phyloP scores from a whole-genome alignment of 345 rosid species.

The Eucalyptus regnans region DNA sequence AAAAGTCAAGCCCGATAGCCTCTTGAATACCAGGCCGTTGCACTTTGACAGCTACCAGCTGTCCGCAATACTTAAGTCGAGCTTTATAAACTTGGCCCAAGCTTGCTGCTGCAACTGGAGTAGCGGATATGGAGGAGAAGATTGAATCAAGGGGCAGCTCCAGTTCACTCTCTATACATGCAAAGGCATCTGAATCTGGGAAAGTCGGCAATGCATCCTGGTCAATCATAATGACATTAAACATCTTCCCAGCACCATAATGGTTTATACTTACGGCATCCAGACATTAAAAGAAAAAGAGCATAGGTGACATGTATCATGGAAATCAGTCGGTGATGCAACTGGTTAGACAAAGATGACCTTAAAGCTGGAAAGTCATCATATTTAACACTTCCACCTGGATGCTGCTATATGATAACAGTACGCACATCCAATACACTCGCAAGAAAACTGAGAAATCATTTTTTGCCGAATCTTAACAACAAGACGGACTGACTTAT shows the following conservation, averaged over 20 bases:
- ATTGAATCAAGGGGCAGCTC: conserved; percentile 62
- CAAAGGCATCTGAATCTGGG: conserved; percentile 83
- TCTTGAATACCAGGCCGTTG: conserved; percentile 92
- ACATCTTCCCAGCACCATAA: neutral
- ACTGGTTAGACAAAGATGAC: neutral
- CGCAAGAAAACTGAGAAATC: neutral
- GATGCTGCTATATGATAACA: neutral
- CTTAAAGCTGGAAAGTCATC: neutral
- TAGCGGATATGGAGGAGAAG: conserved; percentile 56
- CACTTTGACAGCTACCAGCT: conserved; percentile 84
- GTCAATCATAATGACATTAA: neutral
- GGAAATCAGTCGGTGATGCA: neutral
- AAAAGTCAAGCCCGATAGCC: conserved; percentile 83
- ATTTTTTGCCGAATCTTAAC: neutral
- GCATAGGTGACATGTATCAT: neutral
- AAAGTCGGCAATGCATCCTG: conserved; percentile 94
- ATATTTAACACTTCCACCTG: neutral
- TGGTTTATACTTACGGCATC: neutral
- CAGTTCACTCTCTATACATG: conserved; percentile 80
- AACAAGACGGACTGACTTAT: neutral
- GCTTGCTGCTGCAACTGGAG: conserved; percentile 96
- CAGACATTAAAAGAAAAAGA: neutral
- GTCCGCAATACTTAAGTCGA: conserved; percentile 56
- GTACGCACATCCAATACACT: neutral
- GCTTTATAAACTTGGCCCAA: conserved; percentile 98